Base-by-base conservation (phyloP, 768 basidiomycete genomes). In the Phlebiopsis flavidoalba region DNA sequence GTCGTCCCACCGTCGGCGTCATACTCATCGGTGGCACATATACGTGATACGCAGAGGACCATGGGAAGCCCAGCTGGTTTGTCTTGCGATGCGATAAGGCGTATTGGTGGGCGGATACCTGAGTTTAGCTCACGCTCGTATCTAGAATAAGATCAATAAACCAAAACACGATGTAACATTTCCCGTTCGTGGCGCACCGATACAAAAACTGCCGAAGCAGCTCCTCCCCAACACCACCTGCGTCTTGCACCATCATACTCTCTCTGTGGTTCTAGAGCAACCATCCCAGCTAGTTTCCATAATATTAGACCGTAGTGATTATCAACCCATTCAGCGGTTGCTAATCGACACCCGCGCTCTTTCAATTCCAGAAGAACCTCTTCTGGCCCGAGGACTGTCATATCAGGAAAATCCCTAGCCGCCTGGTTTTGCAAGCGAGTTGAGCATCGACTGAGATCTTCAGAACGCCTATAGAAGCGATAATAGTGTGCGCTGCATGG, bases 231-330 rank as follows among this genome's bases (percentile, higher is more conserved):
- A 64, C 83, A 86, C 94, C 96, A 99, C 21, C 85, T 76, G 63
- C 77, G 83, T 58, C 67, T 72, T 19, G 65, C 64, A 53, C 79
- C 75, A 50, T 81, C 73, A 14, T 61, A 68, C 67, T 85, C 85
- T 45, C 77, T 75, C 24, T 79, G 71, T 4, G 95, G 94, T 60
- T 91, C 85, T 0, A 94, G 78, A 37, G 80, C 77, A 0, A 86
- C 88, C 81, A 93, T 85, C 12, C 91, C 89, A 3, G 94, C 93
- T 21, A 97, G 74, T 74, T 99, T 99, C 97, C 97, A 99, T 3
- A 99, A 79, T 33, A 98, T 84, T 49, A 95, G 74, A 10, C 76
- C 72, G 91, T 94, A 99, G 66, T 97, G 95, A 67, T 98, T 98
- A 54, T 89, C 83, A 1, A 97, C 86, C 97, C 97, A 99, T 22